Conservation (phyloP, 345 rosid genomes). For the Fremontodendron californicum region DNA sequence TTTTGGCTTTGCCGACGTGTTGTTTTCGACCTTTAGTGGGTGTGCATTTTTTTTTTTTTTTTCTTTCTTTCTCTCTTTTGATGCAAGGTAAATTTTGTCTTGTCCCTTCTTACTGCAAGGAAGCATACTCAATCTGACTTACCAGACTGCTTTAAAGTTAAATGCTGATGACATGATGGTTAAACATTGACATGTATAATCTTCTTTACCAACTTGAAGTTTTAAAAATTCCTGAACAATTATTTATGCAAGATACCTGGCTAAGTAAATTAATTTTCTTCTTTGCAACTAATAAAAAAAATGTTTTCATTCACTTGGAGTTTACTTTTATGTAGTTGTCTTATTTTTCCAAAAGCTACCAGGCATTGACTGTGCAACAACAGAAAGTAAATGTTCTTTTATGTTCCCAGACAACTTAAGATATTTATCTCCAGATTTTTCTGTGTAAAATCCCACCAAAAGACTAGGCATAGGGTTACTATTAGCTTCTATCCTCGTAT, state of each 20-base stretch:
- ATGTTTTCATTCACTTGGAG: neutral
- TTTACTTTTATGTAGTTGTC: neutral
- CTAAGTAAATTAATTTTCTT: neutral
- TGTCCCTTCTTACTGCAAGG: neutral
- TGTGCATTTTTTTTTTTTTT: neutral
- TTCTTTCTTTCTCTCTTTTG: neutral
- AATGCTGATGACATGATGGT: neutral
- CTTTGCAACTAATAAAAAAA: neutral
- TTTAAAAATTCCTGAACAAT: neutral
- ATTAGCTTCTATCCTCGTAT: neutral
- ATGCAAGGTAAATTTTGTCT: neutral
- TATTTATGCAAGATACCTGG: neutral
- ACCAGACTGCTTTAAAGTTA: neutral
- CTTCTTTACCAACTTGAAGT: neutral
- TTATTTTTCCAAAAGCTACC: neutral
- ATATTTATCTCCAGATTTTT: neutral
- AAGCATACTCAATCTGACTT: neutral
- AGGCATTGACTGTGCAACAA: neutral
- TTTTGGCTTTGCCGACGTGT: neutral
- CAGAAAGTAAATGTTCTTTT: neutral
- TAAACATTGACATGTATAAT: neutral
- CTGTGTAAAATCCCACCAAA: neutral
- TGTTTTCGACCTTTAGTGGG: neutral
- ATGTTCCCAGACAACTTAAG: neutral
- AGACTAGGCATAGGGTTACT: neutral